A percentile compares a stretch with the other conserved stretches of the same genome.
Evolutionary conservation across 306 rosid genomes (phyloP).

Genomic region (Trichosanthes truncata): DNA sequence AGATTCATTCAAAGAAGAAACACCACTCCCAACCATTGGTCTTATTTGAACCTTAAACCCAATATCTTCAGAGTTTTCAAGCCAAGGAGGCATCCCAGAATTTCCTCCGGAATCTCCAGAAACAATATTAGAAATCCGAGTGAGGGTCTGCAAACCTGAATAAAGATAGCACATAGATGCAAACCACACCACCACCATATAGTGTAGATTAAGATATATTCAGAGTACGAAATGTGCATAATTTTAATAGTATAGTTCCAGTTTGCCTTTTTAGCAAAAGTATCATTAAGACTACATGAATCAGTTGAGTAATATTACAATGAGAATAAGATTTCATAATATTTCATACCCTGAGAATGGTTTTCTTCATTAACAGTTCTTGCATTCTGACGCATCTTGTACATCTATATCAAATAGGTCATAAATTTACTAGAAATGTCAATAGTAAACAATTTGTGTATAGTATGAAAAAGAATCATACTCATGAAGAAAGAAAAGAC

Average conservation of each 20-base stretch:
- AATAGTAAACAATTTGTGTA: neutral
- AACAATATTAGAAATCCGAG: constrained; percentile 25
- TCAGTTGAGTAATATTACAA: neutral
- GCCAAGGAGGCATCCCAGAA: constrained; percentile 88
- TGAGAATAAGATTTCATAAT: constrained; percentile 4
- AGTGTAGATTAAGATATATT: neutral
- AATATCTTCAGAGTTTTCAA: constrained; percentile 41
- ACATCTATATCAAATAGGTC: constrained; percentile 21
- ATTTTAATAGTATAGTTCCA: neutral
- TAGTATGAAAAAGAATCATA: neutral
- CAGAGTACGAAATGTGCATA: neutral
- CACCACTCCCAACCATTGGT: constrained; percentile 20
- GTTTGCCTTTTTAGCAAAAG: neutral
- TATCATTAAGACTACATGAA: neutral
- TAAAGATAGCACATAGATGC: constrained; percentile 16
- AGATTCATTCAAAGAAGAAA: constrained; percentile 29
- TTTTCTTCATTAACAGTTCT: constrained; percentile 29
- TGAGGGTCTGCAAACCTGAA: constrained; percentile 47
- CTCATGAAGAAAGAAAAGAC: neutral
- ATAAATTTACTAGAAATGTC: neutral
- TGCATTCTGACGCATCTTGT: constrained; percentile 29
- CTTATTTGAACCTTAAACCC: constrained; percentile 25
- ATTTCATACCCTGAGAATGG: constrained; percentile 43
- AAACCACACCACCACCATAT: neutral
- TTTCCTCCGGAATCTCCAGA: constrained; percentile 38